Base-by-base conservation (phyloP, 306 rosid genomes). In the Inga leiocalycina region DNA sequence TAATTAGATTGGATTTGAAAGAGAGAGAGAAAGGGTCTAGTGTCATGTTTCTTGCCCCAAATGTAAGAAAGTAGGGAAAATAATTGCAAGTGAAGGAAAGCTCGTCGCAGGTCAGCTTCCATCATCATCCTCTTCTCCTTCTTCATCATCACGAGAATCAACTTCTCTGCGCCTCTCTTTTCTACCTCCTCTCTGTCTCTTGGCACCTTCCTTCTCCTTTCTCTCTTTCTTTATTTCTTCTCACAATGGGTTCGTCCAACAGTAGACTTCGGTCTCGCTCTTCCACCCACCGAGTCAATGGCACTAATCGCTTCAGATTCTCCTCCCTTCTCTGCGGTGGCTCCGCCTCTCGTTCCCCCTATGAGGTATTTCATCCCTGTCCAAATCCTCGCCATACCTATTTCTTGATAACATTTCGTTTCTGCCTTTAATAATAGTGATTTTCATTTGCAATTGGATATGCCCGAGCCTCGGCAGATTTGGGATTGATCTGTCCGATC, bases 271-370 rank as follows among this genome's bases (percentile, higher is more conserved):
- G 88, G 32, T 88, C 94, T 84, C 94, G 92, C 77, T 85, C 91
- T 80, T 83, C 88, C 79, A 77, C 86, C 84, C 57, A 89, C 57
- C 88, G 92, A 86, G 87, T 86, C 89, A 88, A 82, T 81, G 48
- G 86, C 85, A 74, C 83, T 89, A 74, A 79, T 48, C 91, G 97
- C 81, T 92, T 97, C 90, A 76, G 81, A 15, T 62, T 93, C 48
- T 91, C 90, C 30, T 90, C 97, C 81, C 87, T 93, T 75, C 83
- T 93, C 74, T 92, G 98, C 15, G 98, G 98, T 82, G 87, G 90
- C 85, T 92, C 95, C 68, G 20, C 94, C 78, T 87, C 93, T 62
- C 91, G 91, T 81, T 89, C 97, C 22, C 76, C 89, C 43, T 43
- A 78, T 75, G 92, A 87, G 97, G 98, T 93, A 37, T 80, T 73